phyloP scores from a whole-genome alignment of 352 stramenopile species.

The Phytophthora macrochlamydospora region DNA sequence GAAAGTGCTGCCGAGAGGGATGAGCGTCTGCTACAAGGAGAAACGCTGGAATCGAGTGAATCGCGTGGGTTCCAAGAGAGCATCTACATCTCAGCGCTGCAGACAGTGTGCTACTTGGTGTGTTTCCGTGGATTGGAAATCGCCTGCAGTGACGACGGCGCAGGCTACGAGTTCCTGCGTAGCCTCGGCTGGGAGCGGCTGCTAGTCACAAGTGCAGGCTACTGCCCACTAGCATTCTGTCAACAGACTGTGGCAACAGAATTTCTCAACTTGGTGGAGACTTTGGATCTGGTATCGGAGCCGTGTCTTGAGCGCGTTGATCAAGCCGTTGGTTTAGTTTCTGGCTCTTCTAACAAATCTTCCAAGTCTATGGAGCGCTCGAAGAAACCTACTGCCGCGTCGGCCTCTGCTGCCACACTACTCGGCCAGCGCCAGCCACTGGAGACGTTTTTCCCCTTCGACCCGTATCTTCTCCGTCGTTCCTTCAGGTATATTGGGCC shows the following conservation, averaged over 20 bases:
- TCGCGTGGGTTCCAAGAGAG: slow-evolving; percentile 59
- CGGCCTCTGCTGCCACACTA: slow-evolving; percentile 32
- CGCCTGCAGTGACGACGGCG: slow-evolving; percentile 55
- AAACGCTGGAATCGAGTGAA: slow-evolving; percentile 26
- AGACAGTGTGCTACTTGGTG: slow-evolving; percentile 98
- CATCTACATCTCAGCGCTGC: slow-evolving; percentile 86
- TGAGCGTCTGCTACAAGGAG: slow-evolving; percentile 33
- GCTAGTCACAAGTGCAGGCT: slow-evolving; percentile 57
- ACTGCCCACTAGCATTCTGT: slow-evolving; percentile 78
- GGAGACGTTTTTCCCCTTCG: slow-evolving; percentile 97
- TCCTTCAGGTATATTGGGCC: slow-evolving; percentile 94
- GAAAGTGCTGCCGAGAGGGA: slow-evolving; percentile 28
- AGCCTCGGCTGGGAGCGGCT: slow-evolving; percentile 84
- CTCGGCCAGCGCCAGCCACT: slow-evolving; percentile 66
- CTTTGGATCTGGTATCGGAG: slow-evolving; percentile 77
- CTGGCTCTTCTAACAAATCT: slow-evolving; percentile 38
- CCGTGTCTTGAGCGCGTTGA: slow-evolving; percentile 79
- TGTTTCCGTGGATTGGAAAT: slow-evolving; percentile 95
- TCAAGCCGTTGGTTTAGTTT: slow-evolving; percentile 62
- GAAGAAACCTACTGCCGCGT: slow-evolving; percentile 46
- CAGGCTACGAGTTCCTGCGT: slow-evolving; percentile 80
- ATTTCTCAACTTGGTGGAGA: slow-evolving; percentile 84
- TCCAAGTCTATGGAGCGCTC: slow-evolving; percentile 76
- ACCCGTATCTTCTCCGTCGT: slow-evolving; percentile 95
- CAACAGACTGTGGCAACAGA: slow-evolving; percentile 82